Base-by-base conservation (phyloP, 2,329 filamentous ascomycete species). In the Nakataea oryzae region DNA sequence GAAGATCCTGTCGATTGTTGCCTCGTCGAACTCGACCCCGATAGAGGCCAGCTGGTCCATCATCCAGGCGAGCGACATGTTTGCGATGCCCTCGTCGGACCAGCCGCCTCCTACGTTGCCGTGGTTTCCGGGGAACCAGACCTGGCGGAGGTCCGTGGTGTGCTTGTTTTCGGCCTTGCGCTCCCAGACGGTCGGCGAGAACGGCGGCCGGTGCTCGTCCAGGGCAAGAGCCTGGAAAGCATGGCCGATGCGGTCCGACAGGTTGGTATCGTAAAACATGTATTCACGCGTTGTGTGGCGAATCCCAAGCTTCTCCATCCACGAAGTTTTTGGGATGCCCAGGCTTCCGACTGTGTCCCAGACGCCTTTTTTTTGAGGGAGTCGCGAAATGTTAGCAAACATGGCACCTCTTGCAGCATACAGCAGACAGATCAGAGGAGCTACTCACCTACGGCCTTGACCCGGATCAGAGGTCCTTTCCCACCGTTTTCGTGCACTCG, bases 201-300 rank as follows among this genome's bases (percentile, higher is more conserved):
- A 86, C 0, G 81, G 77, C 0, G 77, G 70, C 11, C 83, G 78
- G 26, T 76, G 78, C 70, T 86, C 83, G 63, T 86, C 83, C 2
- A 86, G 70, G 1, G 82, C 83, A 12, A 86, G 74, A 0, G 82
- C 83, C 27, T 86, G 83, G 66, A 86, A 86, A 0, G 81, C 83
- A 67, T 85, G 76, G 66, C 83, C 78, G 41, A 86, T 78, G 14
- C 75, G 75, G 62, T 78, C 74, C 0, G 80, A 83, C 29, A 84
- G 70, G 54, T 73, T 76, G 3, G 81, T 84, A 66, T 84, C 80
- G 67, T 80, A 80, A 71, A 83, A 84, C 63, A 77, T 78, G 63
- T 75, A 82, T 63, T 80, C 77, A 58, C 74, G 72, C 58, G 79
- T 80, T 26, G 72, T 73, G 26, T 74, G 70, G 27, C 74, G 72